Percentiles rank a stretch among this genome's conserved stretches.
Conservation (phyloP, 192 early-diverging fungal genomes). For the Polychytrium aggregatum region DNA sequence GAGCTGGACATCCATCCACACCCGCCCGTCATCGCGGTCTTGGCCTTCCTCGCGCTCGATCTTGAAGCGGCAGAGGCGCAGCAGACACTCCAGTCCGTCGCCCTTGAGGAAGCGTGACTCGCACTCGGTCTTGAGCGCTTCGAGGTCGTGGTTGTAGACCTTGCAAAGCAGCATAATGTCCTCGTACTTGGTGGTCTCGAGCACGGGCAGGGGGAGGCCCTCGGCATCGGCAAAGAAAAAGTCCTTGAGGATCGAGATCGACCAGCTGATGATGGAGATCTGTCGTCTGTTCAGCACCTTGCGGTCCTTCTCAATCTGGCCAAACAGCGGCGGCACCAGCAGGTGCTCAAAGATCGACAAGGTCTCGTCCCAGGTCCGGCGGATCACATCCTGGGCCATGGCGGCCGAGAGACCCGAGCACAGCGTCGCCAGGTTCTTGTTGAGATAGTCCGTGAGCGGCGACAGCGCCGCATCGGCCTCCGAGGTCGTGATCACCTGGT, state of each 20-base stretch:
- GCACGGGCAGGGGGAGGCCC: conserved; percentile 26
- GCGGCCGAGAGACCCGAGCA: conserved; percentile 23
- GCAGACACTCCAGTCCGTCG: conserved; percentile 25
- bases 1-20: conserved; percentile 32
- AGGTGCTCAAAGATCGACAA: conserved; percentile 20
- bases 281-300: conserved; percentile 35
- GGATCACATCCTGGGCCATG: conserved; percentile 48
- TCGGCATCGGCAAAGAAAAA: conserved; percentile 44
- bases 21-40: conserved; percentile 19
- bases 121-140: conserved; percentile 33
- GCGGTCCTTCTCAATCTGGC: conserved; percentile 32
- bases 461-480: conserved; percentile 32
- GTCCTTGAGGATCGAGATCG: conserved; percentile 23
- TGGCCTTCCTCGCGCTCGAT: conserved; percentile 6
- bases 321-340: conserved; percentile 39
- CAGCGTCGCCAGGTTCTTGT: conserved; percentile 42
- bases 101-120: conserved; percentile 22
- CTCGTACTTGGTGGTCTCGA: conserved; percentile 31
- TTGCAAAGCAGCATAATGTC: conserved; percentile 16
- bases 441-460: conserved; percentile 40
- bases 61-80: conserved; percentile 30
- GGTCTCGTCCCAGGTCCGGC: conserved; percentile 42
- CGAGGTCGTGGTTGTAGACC: conserved; percentile 21
- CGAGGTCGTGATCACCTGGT: conserved; percentile 11
- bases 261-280: conserved; percentile 21